Conservation (phyloP, 768 basidiomycete genomes). For the Vararia minispora region DNA sequence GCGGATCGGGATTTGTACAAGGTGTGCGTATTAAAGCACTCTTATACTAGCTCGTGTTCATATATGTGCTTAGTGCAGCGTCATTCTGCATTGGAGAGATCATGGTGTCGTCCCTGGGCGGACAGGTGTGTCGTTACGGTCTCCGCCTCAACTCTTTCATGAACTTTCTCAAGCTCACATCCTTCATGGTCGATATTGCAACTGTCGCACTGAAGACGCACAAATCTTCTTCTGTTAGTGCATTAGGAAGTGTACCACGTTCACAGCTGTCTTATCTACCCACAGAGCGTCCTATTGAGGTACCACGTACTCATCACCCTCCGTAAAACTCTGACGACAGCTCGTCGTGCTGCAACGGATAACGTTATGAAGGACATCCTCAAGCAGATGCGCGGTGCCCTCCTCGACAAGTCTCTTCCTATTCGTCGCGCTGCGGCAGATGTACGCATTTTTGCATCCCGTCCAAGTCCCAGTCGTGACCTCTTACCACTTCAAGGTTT, state of each 20-base stretch:
- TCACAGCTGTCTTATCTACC: slow-evolving; percentile 38
- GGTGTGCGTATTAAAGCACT: slow-evolving; percentile 38
- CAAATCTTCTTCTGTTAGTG: slow-evolving; percentile 61
- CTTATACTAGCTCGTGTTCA: background rate
- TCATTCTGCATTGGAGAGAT: slow-evolving; percentile 84
- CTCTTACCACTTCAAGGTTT: slow-evolving; percentile 31
- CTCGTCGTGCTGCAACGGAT: slow-evolving; percentile 80
- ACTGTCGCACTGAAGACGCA: slow-evolving; percentile 53
- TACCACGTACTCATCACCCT: slow-evolving; percentile 72
- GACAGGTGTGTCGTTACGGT: slow-evolving; percentile 47
- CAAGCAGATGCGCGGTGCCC: slow-evolving; percentile 66
- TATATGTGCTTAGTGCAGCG: slow-evolving; percentile 46
- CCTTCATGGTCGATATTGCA: slow-evolving; percentile 81
- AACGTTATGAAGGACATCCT: slow-evolving; percentile 65
- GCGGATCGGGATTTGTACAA: slow-evolving; percentile 49
- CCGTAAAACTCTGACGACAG: slow-evolving; percentile 67
- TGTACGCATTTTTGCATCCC: slow-evolving; percentile 27
- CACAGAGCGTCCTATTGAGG: slow-evolving; percentile 73
- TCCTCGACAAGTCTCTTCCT: slow-evolving; percentile 75
- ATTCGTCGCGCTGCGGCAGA: slow-evolving; percentile 79
- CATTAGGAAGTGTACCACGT: background rate
- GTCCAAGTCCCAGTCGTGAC: background rate
- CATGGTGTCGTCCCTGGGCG: slow-evolving; percentile 74
- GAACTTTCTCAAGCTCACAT: slow-evolving; percentile 70
- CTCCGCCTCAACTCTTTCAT: background rate